These are phyloP conservation scores for Ogataea minuta DNA, from an alignment of 805 yeast species.

Conservation along the genomic window DNA sequence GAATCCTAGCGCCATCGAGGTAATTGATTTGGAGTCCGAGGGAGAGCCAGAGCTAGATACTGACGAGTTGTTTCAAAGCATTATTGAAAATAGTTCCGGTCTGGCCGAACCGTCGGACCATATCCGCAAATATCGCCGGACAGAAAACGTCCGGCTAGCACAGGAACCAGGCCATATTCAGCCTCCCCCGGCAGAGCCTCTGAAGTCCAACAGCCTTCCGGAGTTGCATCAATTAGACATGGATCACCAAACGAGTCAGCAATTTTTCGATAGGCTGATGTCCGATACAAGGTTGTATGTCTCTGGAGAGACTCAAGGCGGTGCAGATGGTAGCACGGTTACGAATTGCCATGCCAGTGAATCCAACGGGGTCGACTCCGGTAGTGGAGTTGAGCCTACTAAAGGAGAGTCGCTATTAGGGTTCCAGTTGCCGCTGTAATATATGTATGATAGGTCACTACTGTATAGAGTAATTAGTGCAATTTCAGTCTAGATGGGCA, in stretches of 20 bases:
- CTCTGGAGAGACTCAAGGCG: not conserved
- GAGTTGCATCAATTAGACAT: too few species aligned
- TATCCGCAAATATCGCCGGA: conserved; percentile 1
- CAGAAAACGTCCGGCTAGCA: not conserved
- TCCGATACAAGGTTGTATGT: too few species aligned
- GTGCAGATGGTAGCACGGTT: not conserved
- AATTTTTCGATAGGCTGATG: too few species aligned
- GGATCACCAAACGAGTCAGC: too few species aligned
- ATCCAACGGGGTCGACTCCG: not conserved
- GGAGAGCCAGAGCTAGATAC: not conserved
- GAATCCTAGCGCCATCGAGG: not conserved
- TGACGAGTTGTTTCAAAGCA: too few species aligned
- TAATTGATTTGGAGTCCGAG: not conserved
- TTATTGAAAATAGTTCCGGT: too few species aligned
- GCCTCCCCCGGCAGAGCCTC: too few species aligned
- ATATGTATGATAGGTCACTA: conserved; percentile 2
- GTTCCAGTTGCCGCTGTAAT: conserved; percentile 15
- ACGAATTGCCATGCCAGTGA: not conserved
- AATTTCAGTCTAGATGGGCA: conserved; percentile 47
- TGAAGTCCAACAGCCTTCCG: too few species aligned
- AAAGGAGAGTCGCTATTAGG: conserved; percentile 14
- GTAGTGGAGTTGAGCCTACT: conserved; percentile 5
- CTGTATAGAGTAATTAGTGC: not conserved
- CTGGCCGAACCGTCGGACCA: conserved; percentile 2
- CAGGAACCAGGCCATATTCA: too few species aligned